phyloP scores from a whole-genome alignment of 1,284 basidiomycete genomes.

The Rhodofomes roseus region DNA sequence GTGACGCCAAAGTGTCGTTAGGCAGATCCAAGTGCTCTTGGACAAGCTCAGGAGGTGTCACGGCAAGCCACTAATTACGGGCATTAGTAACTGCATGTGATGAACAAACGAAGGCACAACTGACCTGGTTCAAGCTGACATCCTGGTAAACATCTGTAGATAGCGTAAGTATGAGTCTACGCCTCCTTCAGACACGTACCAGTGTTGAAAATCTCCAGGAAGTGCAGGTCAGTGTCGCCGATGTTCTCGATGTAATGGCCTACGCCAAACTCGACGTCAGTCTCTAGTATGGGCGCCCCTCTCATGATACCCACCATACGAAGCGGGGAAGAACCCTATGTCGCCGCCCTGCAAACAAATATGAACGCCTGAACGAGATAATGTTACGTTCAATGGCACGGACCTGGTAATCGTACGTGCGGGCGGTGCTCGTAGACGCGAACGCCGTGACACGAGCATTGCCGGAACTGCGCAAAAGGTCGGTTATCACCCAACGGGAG shows the following conservation, averaged over 20 bases:
- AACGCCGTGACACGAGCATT: slow-evolving; percentile 62
- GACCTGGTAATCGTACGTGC: slow-evolving; percentile 68
- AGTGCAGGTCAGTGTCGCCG: slow-evolving; percentile 58
- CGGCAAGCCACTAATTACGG: slow-evolving; percentile 54
- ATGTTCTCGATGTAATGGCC: slow-evolving; percentile 73
- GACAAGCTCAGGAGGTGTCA: slow-evolving; percentile 61
- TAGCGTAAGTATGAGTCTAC: not conserved
- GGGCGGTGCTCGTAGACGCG: slow-evolving; percentile 54
- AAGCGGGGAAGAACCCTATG: slow-evolving; percentile 59
- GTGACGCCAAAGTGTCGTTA: slow-evolving; percentile 45
- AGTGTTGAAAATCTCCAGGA: slow-evolving; percentile 64
- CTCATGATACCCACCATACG: slow-evolving; percentile 38
- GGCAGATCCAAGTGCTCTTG: slow-evolving; percentile 56
- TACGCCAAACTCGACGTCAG: no score
- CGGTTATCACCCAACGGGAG: not conserved
- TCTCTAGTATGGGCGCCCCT: not conserved
- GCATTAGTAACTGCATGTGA: not conserved
- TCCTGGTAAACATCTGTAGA: slow-evolving; percentile 53
- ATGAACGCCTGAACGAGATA: not conserved
- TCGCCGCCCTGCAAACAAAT: slow-evolving; percentile 47
- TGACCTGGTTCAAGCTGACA: slow-evolving; percentile 57
- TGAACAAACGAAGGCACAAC: not conserved
- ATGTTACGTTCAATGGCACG: slow-evolving; percentile 9
- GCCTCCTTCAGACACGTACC: slow-evolving; percentile 30
- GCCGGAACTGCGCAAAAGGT: slow-evolving; percentile 41